phyloP scores from a whole-genome alignment of 108 stramenopile species.

The Nannochloropsis salina region DNA sequence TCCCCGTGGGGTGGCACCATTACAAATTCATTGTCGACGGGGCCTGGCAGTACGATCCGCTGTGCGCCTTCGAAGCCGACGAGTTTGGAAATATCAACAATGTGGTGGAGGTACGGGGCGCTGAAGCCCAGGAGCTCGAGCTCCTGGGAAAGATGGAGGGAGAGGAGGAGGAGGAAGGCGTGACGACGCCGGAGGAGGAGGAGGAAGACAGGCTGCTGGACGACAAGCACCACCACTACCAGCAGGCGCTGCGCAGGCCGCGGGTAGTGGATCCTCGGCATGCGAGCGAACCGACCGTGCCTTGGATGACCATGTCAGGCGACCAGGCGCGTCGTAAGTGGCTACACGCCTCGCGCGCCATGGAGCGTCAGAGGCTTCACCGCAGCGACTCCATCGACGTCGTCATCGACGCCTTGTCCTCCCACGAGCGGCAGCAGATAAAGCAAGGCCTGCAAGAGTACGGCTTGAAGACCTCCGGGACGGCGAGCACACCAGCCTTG shows the following conservation, averaged over 20 bases:
- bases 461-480: slow-evolving; percentile 29
- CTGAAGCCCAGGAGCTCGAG: background rate
- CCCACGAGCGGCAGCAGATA: slow-evolving; percentile 24
- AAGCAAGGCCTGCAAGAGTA: slow-evolving; percentile 36
- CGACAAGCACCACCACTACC: background rate
- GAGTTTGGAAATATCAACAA: slow-evolving; percentile 47
- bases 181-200: slow-evolving; percentile 14
- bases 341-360: background rate
- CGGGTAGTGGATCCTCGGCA: slow-evolving; percentile 10
- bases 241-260: background rate
- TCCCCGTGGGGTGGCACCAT: slow-evolving; percentile 29
- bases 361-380: background rate
- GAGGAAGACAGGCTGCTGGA: background rate
- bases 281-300: background rate
- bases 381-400: background rate
- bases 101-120: slow-evolving; percentile 22
- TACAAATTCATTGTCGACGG: slow-evolving; percentile 50
- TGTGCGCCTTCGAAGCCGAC: slow-evolving; percentile 27
- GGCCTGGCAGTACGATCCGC: slow-evolving; percentile 41
- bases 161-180: slow-evolving; percentile 21
- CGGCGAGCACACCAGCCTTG: background rate
- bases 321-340: slow-evolving; percentile 3
- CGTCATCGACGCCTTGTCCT: background rate
- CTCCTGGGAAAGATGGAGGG: background rate
- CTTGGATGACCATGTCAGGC: background rate